Base-by-base conservation (phyloP, 176 grass and related monocot species). In the Avena atlantica region DNA sequence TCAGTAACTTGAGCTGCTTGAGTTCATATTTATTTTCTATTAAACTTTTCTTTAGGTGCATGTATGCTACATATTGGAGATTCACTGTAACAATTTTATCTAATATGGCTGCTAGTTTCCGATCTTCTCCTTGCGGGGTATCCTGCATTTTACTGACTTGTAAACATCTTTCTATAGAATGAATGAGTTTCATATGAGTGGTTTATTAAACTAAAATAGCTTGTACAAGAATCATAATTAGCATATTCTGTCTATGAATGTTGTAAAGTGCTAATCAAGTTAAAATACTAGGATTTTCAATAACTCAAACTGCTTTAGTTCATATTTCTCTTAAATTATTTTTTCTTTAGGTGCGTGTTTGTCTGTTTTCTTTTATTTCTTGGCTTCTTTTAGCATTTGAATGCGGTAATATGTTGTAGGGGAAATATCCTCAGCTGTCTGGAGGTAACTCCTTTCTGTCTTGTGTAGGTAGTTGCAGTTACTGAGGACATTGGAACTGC, bases 401-500 rank as follows among this genome's bases (percentile, higher is more conserved):
- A 7, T 31, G 21, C 4, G n/a, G 53, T 13, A 20, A 52, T 84
- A 52, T 85, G 12, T 42, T 74, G 56, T 79, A 17, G 55, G 34
- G 42, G 13, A 29, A 10, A 80, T 85, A 47, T 74, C 73, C 11
- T 82, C 17, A 67, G 23, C 24, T 74, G 10, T 87, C 27, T 83
- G 45, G 56, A 74, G 76, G 83, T 61, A 89, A 84, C 17, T 74
- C 20, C 15, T 64, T 25, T 49, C 64, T 52, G 42, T 85, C 27
- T 75, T 81, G 86, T 20, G 21, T 82, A 98, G 94, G 97, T 96
- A 87, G 89, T 85, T 61, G 84, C 90, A 62, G 92, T 95, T 11
- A 70, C 94, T 67, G 92, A 87, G 82, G 97, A 94, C 91, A 80
- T 98, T 91, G 97, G 94, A 81, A 98, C 90, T 87, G 94, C 93